Base-by-base conservation (phyloP, 306 rosid species). In the Vachellia collinsii region DNA sequence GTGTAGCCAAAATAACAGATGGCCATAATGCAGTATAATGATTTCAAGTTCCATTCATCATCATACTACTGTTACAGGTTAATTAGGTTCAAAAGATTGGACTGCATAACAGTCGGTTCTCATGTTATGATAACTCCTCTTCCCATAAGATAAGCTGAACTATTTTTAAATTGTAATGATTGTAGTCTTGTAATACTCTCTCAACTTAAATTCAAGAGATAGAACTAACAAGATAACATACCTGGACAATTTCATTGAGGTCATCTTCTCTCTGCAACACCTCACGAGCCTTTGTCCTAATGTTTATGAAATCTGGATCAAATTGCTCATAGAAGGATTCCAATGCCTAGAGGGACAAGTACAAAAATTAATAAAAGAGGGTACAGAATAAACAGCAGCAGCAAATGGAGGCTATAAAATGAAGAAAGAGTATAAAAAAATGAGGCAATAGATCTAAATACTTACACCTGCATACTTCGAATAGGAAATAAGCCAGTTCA, bases 261-360 rank as follows among this genome's bases (percentile, higher is more conserved):
- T 96, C 99, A 83, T 96, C 99, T 86, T 96, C 99, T 87, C 99
- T 89, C 85, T 96, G 98, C 76, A 96, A 83, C 76, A 96, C 97
- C 83, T 96, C 99, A 80, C 98, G 98, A 54, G 99, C 99, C 90
- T 91, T 93, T 62, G 99, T 96, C 88, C 99, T 96, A 79, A 96
- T 96, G 90, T 77, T 93, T 75, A 96, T 96, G 83, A 96, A 96
- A 85, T 96, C 99, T 56, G 98, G 94, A 86, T 96, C 99, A 54
- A 93, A 96, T 83, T 93, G 89, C 79, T 96, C 99, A 81, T 96
- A 96, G 90, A 93, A 96, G 79, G 94, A 63, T 72, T 96, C 99
- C 74, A 96, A 90, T 37, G 99, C 99, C 99, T 96, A 80, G 38
- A 83, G 80, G 81, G 51, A 75, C 63, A 62, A 80, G 72, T 76